Base-by-base conservation (phyloP, 2,329 filamentous ascomycete genomes). In the Nectriaceae sp. region DNA sequence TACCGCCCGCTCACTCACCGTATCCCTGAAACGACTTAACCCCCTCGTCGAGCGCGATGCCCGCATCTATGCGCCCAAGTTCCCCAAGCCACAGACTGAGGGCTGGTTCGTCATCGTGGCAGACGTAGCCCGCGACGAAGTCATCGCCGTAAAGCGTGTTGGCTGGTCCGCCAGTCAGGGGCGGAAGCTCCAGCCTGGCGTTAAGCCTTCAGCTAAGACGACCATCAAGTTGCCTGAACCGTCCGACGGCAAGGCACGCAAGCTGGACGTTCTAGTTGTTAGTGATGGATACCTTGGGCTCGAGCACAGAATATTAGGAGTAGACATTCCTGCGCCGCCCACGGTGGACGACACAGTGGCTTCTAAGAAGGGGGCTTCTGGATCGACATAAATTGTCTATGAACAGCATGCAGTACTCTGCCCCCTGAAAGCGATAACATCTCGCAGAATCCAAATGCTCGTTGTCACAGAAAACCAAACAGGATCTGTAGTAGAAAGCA, bases 61-160 rank as follows among this genome's bases (percentile, higher is more conserved):
- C 41, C 82, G 87, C 52, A 88, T 97, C 65, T 96, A 87, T 61
- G 90, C 94, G 0, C 93, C 95, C 3, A 80, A 82, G 19, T 97
- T 96, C 71, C 93, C 93, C 1, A 99, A 99, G 70, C 85, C 91
- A 15, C 94, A 99, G 70, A 94, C 85, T 0, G 94, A 99, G 64
- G 92, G 92, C 0, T 97, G 87, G 81, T 97, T 99, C 68, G 82
- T 94, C 13, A 65, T 97, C 19, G 79, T 96, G 0, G 86, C 84
- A 5, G 84, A 88, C 59, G 62, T 80, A 3, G 74, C 74, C 1
- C 79, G 72, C 5, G 90, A 93, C 50, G 90, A 97, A 58, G 78
- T 97, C 33, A 70, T 96, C 4, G 93, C 88, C 3, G 76, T 99
- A 54, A 97, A 96, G 78, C 78, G 94, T 22, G 82, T 94, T 0